Evolutionary conservation across 148 eudicot species (phyloP).

Genomic region (Chenopodium suecicum): DNA sequence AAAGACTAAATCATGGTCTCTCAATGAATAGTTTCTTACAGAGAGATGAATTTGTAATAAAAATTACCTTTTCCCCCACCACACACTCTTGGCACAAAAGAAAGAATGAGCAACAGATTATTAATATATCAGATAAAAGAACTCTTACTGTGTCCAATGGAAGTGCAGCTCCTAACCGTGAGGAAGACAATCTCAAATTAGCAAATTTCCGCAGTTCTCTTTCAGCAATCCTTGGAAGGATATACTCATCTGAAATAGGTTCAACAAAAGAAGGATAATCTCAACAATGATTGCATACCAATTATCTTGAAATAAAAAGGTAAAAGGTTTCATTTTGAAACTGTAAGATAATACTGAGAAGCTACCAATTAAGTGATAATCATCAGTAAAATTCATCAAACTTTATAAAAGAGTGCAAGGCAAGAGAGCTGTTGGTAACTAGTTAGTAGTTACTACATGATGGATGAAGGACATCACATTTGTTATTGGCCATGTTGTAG

Average conservation of each 20-base stretch:
- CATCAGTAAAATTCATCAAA: background rate
- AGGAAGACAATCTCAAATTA: constrained; percentile 65
- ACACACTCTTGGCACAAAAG: background rate
- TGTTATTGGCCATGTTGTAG: background rate
- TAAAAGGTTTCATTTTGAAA: background rate
- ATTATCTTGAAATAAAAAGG: background rate
- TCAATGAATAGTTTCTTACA: background rate
- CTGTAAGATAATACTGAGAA: background rate
- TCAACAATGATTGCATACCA: constrained; percentile 1
- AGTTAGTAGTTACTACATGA: background rate
- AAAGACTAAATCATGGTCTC: background rate
- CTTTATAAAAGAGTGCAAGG: background rate
- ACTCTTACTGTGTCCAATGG: constrained; percentile 61
- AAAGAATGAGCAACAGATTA: background rate
- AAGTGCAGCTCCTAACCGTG: constrained; percentile 50
- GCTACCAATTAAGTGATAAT: no score
- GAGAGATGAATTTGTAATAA: background rate
- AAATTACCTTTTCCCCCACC: background rate
- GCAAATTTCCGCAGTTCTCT: constrained; percentile 78
- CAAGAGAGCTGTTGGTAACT: background rate
- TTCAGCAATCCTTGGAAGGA: constrained; percentile 95
- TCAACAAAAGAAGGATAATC: constrained; percentile 7
- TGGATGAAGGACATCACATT: background rate
- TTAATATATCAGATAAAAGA: background rate
- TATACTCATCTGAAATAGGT: constrained; percentile 67